These are phyloP conservation scores for Cryptosporidium andersoni DNA, from an alignment of 169 alveolate genomes.

Conservation along the genomic window DNA sequence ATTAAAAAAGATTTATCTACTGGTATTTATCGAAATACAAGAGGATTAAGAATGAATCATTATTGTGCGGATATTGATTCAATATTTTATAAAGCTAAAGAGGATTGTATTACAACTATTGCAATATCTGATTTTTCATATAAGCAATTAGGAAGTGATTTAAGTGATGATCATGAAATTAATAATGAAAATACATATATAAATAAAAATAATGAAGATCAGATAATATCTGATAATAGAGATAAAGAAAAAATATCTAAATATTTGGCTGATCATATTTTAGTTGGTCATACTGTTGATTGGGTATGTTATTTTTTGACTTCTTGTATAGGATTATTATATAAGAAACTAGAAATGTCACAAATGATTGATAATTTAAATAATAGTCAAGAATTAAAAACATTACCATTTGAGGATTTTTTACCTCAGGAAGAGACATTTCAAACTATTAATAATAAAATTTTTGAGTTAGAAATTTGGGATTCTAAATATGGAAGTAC, in stretches of 20 bases:
- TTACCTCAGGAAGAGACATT: slow-evolving; percentile 49
- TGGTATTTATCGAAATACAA: slow-evolving; percentile 28
- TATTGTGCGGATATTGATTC: slow-evolving; percentile 51
- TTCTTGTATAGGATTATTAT: slow-evolving; percentile 44
- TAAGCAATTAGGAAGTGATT: slow-evolving; percentile 17
- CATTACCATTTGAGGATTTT: slow-evolving; percentile 2
- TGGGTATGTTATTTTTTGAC: slow-evolving; percentile 60
- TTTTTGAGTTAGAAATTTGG: slow-evolving; percentile 61
- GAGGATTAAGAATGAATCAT: slow-evolving; percentile 68
- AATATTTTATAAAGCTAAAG: slow-evolving; percentile 15
- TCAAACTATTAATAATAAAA: slow-evolving; percentile 31
- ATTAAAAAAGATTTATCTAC: slow-evolving; percentile 41
- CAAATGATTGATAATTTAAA: neutral
- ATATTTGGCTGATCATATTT: slow-evolving; percentile 33
- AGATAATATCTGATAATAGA: slow-evolving; percentile 14
- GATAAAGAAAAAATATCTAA: neutral
- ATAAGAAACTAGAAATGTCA: neutral
- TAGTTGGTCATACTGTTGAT: slow-evolving; percentile 48
- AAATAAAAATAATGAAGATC: too few species aligned
- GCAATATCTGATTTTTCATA: slow-evolving; percentile 48
- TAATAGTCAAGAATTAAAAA: slow-evolving; percentile 9
- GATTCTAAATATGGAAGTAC: slow-evolving; percentile 46
- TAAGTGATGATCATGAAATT: neutral
- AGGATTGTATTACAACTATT: slow-evolving; percentile 23
- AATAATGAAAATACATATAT: slow-evolving; percentile 4